Evolutionary conservation across 2,329 filamentous ascomycete species (phyloP), one percentile per base, ranked within the genome.

Genomic region (Amphichorda felina): DNA sequence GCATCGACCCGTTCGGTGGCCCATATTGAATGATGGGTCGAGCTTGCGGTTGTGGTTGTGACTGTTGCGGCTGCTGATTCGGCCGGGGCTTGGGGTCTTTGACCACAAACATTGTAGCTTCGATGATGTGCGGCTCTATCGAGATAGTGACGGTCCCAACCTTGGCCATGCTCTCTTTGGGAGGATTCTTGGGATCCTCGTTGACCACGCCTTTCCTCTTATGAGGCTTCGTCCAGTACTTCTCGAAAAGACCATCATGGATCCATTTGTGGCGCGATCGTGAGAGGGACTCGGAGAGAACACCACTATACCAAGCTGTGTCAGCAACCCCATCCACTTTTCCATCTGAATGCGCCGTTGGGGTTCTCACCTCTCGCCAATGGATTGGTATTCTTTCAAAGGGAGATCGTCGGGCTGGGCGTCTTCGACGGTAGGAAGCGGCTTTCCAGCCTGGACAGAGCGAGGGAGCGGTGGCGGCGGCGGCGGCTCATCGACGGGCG

Each of bases 91-190:
- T 75, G 7, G 70, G 64, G 36, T 82, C 78, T 49, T 82, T 82
- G 39, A 86, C 75, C 15, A 72, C 70, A 50, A 70, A 87, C 63
- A 87, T 73, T 32, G 72, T 79, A 13, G 82, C 82, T 44, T 87
- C 81, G 45, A 91, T 75, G 30, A 82, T 72, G 50, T 91, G 82
- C 30, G 85, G 85, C 54, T 88, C 84, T 40, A 88, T 75, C 16
- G 75, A 80, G 41, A 93, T 75, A 24, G 77, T 77, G 41, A 83
- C 77, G 45, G 72, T 72, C 45, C 85, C 84, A 16, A 85, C 70
- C 54, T 78, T 82, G 43, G 70, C 64, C 76, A 86, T 84, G 41
- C 70, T 76, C 31, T 85, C 72, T 55, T 82, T 77, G 41, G 77
- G 60, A 2, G 78, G 79, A 46, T 83, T 82, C 45, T 76, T 75